Conservation (phyloP, 345 rosid species). For the Gossypium bickii region DNA sequence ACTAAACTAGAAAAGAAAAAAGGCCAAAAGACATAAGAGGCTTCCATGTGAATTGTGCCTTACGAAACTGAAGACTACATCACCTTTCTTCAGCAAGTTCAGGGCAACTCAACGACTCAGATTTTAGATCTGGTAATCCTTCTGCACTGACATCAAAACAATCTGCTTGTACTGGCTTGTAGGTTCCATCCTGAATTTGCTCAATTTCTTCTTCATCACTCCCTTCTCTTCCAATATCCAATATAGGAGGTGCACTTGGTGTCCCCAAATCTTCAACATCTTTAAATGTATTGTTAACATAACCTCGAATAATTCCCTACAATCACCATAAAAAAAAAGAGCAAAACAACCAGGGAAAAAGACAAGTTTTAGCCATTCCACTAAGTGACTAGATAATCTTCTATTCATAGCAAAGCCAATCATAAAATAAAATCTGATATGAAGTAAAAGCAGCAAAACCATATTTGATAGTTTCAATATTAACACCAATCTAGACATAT, state of each 20-base stretch:
- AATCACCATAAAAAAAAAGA: slow-evolving; percentile 10
- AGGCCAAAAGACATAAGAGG: background rate
- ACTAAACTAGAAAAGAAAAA: background rate
- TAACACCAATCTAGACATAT: background rate
- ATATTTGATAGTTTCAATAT: background rate
- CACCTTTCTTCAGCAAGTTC: slow-evolving; percentile 60
- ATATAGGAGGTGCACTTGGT: slow-evolving; percentile 90
- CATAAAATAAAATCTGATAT: background rate
- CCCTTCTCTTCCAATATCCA: slow-evolving; percentile 47
- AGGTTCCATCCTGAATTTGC: slow-evolving; percentile 26
- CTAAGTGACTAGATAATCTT: background rate
- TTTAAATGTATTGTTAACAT: slow-evolving; percentile 22
- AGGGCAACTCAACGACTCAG: slow-evolving; percentile 23
- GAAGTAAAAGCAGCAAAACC: background rate
- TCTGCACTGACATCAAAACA: slow-evolving; percentile 24
- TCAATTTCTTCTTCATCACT: slow-evolving; percentile 35
- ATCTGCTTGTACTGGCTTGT: slow-evolving; percentile 28
- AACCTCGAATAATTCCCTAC: slow-evolving; percentile 33
- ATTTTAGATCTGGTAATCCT: slow-evolving; percentile 24
- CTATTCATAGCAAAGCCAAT: background rate
- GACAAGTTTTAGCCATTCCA: background rate
- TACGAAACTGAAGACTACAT: background rate
- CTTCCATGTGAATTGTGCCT: background rate
- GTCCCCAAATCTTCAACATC: slow-evolving; percentile 58
- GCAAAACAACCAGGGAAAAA: background rate